Base-by-base conservation (phyloP, 2,329 filamentous ascomycete species). In the Exutisphaerella laricina region DNA sequence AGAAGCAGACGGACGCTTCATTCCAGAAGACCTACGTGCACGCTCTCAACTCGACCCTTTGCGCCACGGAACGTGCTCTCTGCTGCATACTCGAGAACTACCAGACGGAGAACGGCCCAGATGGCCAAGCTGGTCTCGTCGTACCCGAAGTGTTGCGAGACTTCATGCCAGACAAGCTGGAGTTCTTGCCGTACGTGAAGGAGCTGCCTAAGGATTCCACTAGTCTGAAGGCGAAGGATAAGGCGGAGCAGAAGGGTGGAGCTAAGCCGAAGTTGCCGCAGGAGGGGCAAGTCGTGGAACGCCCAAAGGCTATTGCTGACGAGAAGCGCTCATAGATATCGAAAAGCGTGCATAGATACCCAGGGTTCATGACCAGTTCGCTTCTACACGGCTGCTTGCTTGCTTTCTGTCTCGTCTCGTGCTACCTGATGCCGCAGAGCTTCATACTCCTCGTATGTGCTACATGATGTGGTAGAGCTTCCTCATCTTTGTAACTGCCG, bases 81-180 rank as follows among this genome's bases (percentile, higher is more conserved):
- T 97, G 92, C 75, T 96, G 90, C 64, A 75, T 98, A 31, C 77
- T 98, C 28, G 92, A 98, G 70, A 98, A 97, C 70, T 97, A 90
- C 68, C 92, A 98, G 72, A 92, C 83, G 0, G 82, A 88, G 60
- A 85, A 90, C 55, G 33, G 23, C 6, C 23, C 23, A 6, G 23
- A 26, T 26, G 23, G 23, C 12, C 23, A 26, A 12, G 23, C 23
- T 12, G 87, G 88, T 50, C 75, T 94, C 56, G 77, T 77, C 44
- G 83, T 95, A 23, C 89, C 89, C 1, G 84, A 89, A 66, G 82
- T 84, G 33, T 75, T 96, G 47, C 79, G 86, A 56, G 90, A 88
- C 69, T 97, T 94, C 66, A 83, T 97, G 39, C 88, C 89, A 2
- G 90, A 89, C 23, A 75, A 87, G 29, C 88, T 88, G 1, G 88